Evolutionary conservation across 371 early-diverging fungal genomes (phyloP), one percentile per base, ranked within the genome.

Genomic region (Rhizopus microsporus): DNA sequence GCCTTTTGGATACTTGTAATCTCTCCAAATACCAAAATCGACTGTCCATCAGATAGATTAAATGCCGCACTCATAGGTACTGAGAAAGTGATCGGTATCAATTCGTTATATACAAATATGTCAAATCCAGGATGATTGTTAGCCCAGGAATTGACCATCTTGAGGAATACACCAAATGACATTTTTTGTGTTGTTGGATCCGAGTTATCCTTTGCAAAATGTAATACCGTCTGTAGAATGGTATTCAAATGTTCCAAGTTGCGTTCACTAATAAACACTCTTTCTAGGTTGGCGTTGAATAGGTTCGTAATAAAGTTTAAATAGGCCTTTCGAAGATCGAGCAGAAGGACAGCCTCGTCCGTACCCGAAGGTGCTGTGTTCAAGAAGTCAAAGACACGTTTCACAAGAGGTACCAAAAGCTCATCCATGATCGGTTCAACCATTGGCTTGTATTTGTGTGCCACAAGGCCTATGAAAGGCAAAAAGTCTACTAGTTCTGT

Each of bases 401-500:
- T 87, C 1, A 93, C 77, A 45, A 95, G 75, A 0, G 95, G 93
- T 29, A 86, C 67, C 42, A 94, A 65, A n/a, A 96, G 73, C 53
- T 91, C 90, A 62, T 88, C 84, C 63, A 91, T 67, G 48, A 90
- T 82, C 44, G 72, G 71, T 38, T 71, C 70, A 48, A 82, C 75
- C 69, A 72, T 67, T 7, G 77, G 78, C 73, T 93, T 92, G 76
- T 94, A 96, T 69, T 93, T 94, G 74, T 91, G 88, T 13, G 91
- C 87, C 51, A 93, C 77, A 56, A 90, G 74, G 2, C 88, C 87
- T 50, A 96, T 81, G 57, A 96, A 94, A 1, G 92, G 91, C 57
- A 97, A 77, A 57, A 96, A 88, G 68, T 95, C 96, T 30, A 88
- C 73, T 34, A 95, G 73, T 70, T 96, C 97, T 38, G 83, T 79